Evolutionary conservation across 768 basidiomycete genomes (phyloP), one percentile per base, ranked within the genome.

Genomic region (Podaxis sp.): DNA sequence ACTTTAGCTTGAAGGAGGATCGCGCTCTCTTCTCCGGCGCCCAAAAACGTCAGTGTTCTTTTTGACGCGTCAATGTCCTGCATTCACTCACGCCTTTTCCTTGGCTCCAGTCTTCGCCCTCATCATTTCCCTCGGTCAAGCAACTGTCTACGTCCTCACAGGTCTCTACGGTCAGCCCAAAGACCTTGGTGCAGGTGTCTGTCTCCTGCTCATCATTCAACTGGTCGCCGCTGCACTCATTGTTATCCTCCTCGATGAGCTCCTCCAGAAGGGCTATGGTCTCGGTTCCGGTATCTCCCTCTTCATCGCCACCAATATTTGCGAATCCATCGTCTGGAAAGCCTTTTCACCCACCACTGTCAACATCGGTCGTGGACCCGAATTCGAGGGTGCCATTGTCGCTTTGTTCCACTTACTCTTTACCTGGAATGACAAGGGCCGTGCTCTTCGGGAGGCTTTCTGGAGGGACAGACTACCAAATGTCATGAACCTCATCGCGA

Each of bases 261-360:
- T 99, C 63, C 91, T 99, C 65, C 96, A 98, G 69, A 98, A 98
- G 73, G 97, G 96, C 46, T 98, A 99, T 74, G 96, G 97, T 71
- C 92, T 98, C 64, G 97, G 97, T 61, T 95, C 93, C 4, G 97
- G 97, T 64, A 98, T 99, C 75, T 95, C 95, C 61, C 89, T 98
- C 61, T 98, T 98, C 84, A 97, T 98, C 68, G 97, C 96, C 3
- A 98, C 97, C 79, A 99, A 98, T 82, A 98, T 99, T 68, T 98
- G 96, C 75, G 97, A 99, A 75, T 93, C 90, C 64, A 98, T 99
- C 78, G 87, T 98, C 71, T 99, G 96, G 96, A 99, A 99, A 71
- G 97, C 96, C 1, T 98, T 99, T 78, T 95, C 93, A 1, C 97
- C 97, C 9, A 98, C 94, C 21, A 98, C 97, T 50, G 77, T 98